Percentiles rank a stretch among this genome's conserved stretches.
phyloP scores from a whole-genome alignment of 345 rosid genomes.

The Gossypium bickii region DNA sequence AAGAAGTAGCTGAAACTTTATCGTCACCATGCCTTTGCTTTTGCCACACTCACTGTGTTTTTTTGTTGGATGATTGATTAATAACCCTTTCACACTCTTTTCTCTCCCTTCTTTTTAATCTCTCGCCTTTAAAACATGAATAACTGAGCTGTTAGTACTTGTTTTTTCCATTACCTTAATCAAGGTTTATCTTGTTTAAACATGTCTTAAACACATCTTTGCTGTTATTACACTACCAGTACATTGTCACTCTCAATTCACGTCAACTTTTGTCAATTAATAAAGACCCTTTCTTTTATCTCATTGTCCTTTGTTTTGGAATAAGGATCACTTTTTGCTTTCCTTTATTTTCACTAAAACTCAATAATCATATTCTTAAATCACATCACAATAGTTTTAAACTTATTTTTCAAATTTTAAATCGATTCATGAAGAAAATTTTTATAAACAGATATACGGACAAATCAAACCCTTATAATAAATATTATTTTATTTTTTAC shows the following conservation, averaged over 20 bases:
- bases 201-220: not conserved
- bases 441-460: no score
- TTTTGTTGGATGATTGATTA: not conserved
- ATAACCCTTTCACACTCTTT: conserved; percentile 4
- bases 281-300: not conserved
- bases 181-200: not conserved
- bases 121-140: not conserved
- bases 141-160: not conserved
- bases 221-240: no score
- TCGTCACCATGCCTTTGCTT: not conserved
- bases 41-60: not conserved
- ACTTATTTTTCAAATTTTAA: no score
- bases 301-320: not conserved
- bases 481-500: no score
- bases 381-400: no score
- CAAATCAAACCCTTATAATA: no score
- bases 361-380: not conserved
- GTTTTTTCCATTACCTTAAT: not conserved
- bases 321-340: not conserved
- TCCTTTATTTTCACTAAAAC: not conserved
- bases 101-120: not conserved
- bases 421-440: no score
- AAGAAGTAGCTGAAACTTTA: not conserved
- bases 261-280: not conserved
- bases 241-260: not conserved